Evolutionary conservation across 805 yeast genomes (phyloP).

Genomic region (Zygotorulaspora sp.): DNA sequence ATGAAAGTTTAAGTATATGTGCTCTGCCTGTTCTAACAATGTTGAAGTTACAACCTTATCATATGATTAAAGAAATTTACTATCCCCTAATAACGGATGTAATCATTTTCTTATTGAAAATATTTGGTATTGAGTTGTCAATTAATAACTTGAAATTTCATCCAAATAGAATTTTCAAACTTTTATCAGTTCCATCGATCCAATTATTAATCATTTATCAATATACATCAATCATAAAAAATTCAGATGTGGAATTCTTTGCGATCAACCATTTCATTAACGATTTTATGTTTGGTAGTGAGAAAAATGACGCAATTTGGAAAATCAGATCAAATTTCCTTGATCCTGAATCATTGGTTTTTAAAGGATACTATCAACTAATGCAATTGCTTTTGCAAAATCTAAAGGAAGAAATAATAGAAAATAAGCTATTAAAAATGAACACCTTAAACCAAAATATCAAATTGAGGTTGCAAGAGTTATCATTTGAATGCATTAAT

Average conservation of each 20-base stretch:
- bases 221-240: slow-evolving; percentile 1
- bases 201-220: slow-evolving; percentile 16
- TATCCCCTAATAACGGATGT: slow-evolving; percentile 19
- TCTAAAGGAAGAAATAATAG: slow-evolving; percentile 17
- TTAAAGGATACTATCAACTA: slow-evolving; percentile 16
- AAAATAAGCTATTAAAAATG: slow-evolving; percentile 13
- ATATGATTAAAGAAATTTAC: slow-evolving; percentile 10
- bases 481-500: neutral
- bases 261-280: slow-evolving; percentile 17
- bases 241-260: slow-evolving; percentile 3
- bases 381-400: slow-evolving; percentile 10
- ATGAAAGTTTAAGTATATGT: slow-evolving; percentile 21
- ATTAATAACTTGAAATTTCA: slow-evolving; percentile 7
- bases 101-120: slow-evolving; percentile 16
- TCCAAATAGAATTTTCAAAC: slow-evolving; percentile 11
- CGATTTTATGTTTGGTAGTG: slow-evolving; percentile 14
- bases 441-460: slow-evolving; percentile 9
- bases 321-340: slow-evolving; percentile 18
- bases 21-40: slow-evolving; percentile 18
- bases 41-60: slow-evolving; percentile 5
- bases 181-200: slow-evolving; percentile 21
- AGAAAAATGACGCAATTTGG: slow-evolving; percentile 13
- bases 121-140: slow-evolving; percentile 11
- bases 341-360: slow-evolving; percentile 12
- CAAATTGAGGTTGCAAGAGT: slow-evolving; percentile 14